Base-by-base conservation (phyloP, 352 stramenopile genomes). In the Pythium coloratum region DNA sequence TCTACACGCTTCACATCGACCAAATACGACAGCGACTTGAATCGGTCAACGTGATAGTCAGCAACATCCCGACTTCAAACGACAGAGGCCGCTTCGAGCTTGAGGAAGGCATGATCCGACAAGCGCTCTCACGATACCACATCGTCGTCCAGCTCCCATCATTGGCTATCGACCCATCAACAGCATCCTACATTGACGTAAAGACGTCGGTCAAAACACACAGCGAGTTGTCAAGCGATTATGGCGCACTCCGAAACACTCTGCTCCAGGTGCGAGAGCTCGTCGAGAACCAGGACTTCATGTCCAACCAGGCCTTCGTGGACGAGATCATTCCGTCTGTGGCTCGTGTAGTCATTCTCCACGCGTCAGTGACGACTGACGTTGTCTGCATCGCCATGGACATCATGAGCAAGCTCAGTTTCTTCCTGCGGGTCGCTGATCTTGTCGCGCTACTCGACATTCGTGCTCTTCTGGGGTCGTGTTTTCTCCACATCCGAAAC, bases 341-440 rank as follows among this genome's bases (percentile, higher is more conserved):
- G 8, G 30, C 34, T 7, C 46, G 49, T 6, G 59, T 73, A 16
- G 42, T 73, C 5, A 67, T 70, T 13, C 33, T 74, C 8, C 67
- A 74, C 38, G 38, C 53, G 16, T 70, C 64, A 1, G 6, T 34
- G 8, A 70, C 67, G 14, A 66, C 56, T 0, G 62, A 67, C 30
- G 57, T 67, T 5, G 67, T 74, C n/a, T 74, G 62, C 28, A 44
- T 62, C 12, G 60, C 67, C 3, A 66, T 73, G 55, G 67, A 73
- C 13, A 55, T 66, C n/a, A 32, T 69, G 7, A 33, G 53, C 14
- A 56, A 55, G n/a, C 33, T 70, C 24, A 70, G 59, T 14, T 74
- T 69, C 55, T 26, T 67, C 3, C 18, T 70, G 0, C 20, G 20
- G 6, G 26, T 30, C 0, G 14, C 28, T 13, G 18, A 40, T 26